Percentiles rank a stretch among this genome's conserved stretches.
phyloP scores from a whole-genome alignment of 495 filamentous ascomycete species.

The Cudoniella acicularis region DNA sequence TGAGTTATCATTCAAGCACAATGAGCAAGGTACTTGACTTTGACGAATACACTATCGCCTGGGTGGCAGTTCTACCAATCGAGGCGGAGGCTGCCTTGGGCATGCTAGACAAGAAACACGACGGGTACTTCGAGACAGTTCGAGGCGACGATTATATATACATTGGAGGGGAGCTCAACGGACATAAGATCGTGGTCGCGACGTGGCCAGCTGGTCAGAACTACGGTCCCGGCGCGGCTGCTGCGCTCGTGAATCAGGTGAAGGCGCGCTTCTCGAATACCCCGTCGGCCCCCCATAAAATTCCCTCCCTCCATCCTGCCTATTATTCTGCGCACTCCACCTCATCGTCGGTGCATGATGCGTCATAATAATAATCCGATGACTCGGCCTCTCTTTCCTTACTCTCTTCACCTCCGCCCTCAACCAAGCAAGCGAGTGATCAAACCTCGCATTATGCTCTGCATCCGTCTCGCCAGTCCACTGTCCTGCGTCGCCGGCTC shows the following conservation, averaged over 20 bases:
- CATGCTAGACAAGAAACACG: constrained; percentile 28
- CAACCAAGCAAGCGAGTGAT: constrained; percentile 3
- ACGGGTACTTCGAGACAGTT: constrained; percentile 26
- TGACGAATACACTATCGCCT: constrained; percentile 25
- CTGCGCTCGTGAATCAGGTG: constrained; percentile 36
- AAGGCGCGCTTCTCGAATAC: constrained; percentile 36
- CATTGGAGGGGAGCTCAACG: constrained; percentile 30
- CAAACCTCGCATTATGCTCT: constrained; percentile 13
- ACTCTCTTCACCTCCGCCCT: neutral
- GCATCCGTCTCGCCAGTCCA: constrained; percentile 12
- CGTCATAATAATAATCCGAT: neutral
- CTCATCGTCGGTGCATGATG: constrained; percentile 1
- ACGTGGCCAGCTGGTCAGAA: constrained; percentile 33
- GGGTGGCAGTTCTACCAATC: constrained; percentile 26
- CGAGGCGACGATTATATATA: constrained; percentile 37
- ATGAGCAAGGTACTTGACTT: constrained; percentile 14
- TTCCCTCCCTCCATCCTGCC: constrained; percentile 8
- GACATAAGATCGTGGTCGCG: constrained; percentile 41
- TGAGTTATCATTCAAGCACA: constrained; percentile 9
- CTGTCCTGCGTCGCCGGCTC: constrained; percentile 13
- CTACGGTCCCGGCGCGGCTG: constrained; percentile 34
- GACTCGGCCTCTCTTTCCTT: neutral
- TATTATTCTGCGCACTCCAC: constrained; percentile 4
- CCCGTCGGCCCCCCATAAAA: constrained; percentile 21
- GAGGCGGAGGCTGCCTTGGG: constrained; percentile 24